A percentile compares a stretch with the other conserved stretches of the same genome.
These are phyloP conservation scores for Exophiala sp. DNA, from an alignment of 2,329 filamentous ascomycete genomes.

Conservation along the genomic window DNA sequence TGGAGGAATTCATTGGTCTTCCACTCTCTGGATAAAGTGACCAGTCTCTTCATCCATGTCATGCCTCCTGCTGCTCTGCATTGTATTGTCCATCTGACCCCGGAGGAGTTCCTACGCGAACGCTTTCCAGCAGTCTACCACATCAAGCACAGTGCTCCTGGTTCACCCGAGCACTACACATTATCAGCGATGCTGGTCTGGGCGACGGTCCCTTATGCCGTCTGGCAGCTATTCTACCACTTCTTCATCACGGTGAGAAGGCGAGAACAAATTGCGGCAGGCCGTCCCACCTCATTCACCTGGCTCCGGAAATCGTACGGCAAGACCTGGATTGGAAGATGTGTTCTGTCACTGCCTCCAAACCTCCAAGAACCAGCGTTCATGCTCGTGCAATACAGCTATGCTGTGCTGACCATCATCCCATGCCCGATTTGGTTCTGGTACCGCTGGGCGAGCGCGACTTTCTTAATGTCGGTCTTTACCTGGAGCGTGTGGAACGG, in stretches of 20 bases:
- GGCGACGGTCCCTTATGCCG: conserved; percentile 84
- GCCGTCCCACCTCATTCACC: conserved; percentile 91
- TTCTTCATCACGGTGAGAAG: conserved; percentile 91
- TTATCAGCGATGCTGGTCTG: conserved; percentile 82
- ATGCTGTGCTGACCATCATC: conserved; percentile 87
- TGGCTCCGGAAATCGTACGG: conserved; percentile 91
- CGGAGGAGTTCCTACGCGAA: conserved; percentile 56
- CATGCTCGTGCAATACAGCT: conserved; percentile 91
- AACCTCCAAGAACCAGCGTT: conserved; percentile 79
- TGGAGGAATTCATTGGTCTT: conserved; percentile 99
- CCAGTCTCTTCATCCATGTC: conserved; percentile 95
- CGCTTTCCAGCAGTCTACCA: conserved; percentile 80
- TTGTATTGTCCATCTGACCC: conserved; percentile 78
- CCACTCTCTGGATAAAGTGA: conserved; percentile 97
- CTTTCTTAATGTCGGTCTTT: conserved; percentile 77
- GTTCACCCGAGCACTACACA: conserved; percentile 72
- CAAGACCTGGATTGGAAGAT: conserved; percentile 78
- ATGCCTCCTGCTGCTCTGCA: conserved; percentile 96
- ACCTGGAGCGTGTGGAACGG: conserved; percentile 95
- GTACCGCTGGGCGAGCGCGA: conserved; percentile 69
- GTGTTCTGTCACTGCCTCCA: conserved; percentile 72
- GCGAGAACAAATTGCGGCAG: conserved; percentile 92
- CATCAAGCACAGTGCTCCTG: conserved; percentile 63
- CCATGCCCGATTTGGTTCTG: conserved; percentile 95
- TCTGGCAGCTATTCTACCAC: conserved; percentile 93